Base-by-base conservation (phyloP, 2,329 filamentous ascomycete species). In the Akanthomyces uredinophilus region DNA sequence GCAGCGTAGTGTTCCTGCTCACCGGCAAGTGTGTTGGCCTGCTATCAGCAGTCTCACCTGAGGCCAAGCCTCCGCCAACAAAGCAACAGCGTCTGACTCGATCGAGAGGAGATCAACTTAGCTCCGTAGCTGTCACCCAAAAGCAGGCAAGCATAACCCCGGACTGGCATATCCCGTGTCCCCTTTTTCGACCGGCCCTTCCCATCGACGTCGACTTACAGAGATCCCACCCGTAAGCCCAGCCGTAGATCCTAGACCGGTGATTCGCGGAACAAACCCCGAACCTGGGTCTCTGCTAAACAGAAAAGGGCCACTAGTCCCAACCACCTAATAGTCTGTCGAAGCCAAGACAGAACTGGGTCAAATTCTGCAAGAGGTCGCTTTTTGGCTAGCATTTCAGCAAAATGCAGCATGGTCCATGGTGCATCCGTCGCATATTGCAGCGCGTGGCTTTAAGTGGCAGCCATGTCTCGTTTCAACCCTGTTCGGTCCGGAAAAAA, bases 381-480 rank as follows among this genome's bases (percentile, higher is more conserved):
- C 27, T 27, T 35, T 51, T 35, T 14, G 16, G 18, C 27, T 51
- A 13, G 49, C 24, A 35, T 47, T 24, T 2, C 27, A 47, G 44
- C 20, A 47, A 24, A 52, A 54, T 35, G 32, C 8, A 54, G 4
- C 3, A 6, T 7, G 49, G 13, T n/a, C 49, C n/a, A 51, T 35
- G 49, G 18, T 51, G 41, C 54, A n/a, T 47, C 54, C 54, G 54
- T 57, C 54, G 43, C 22, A 57, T 57, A 37, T 47, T 20, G 54
- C 41, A 27, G 3, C 10, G 53, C 35, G 41, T 35, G 18, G 10
- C 39, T 24, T 29, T 10, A 35, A 16, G 32, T 56, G 4, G 24
- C 1, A 22, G 35, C 35, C 51, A 20, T 43, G 51, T 54, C 51
- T 43, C 37, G 35, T 29, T 29, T 43, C 37, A 35, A 6, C 22